Conservation (phyloP, 768 basidiomycete genomes). For the Pleurotus tuoliensis region DNA sequence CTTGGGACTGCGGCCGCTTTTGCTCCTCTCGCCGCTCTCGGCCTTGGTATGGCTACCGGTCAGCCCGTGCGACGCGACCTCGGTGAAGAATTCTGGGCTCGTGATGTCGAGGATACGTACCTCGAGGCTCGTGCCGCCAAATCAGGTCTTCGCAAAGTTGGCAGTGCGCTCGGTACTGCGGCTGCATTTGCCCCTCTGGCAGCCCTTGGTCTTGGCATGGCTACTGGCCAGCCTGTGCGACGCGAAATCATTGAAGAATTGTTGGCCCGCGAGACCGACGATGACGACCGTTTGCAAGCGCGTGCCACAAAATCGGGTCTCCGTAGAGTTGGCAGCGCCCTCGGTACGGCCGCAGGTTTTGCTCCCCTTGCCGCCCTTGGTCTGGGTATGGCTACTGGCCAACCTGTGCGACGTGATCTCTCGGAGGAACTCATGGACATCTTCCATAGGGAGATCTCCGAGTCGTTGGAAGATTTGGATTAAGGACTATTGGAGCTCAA, state of each 20-base stretch:
- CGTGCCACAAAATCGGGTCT: neutral
- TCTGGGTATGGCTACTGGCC: neutral
- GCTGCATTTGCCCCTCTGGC: neutral
- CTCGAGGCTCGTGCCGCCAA: neutral
- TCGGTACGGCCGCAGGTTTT: neutral
- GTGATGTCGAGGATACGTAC: neutral
- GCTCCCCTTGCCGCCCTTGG: neutral
- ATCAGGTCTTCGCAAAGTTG: no score
- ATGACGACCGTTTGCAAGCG: neutral
- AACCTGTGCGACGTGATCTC: constrained; percentile 1
- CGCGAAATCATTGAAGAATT: neutral
- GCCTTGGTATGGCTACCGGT: neutral
- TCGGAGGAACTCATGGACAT: constrained; percentile 5
- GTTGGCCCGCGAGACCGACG: neutral
- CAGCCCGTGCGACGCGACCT: neutral
- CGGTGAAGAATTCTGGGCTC: neutral
- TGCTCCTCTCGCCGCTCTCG: neutral
- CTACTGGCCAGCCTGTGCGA: constrained; percentile 3
- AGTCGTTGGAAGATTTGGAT: constrained; percentile 4
- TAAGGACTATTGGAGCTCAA: neutral
- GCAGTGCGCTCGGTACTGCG: neutral
- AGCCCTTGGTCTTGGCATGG: neutral
- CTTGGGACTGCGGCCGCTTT: neutral
- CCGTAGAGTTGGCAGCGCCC: neutral
- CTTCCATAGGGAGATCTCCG: constrained; percentile 5